A percentile compares a stretch with the other conserved stretches of the same genome.
Conservation (phyloP, 2,329 filamentous ascomycete species). For the Boeremia exigua region DNA sequence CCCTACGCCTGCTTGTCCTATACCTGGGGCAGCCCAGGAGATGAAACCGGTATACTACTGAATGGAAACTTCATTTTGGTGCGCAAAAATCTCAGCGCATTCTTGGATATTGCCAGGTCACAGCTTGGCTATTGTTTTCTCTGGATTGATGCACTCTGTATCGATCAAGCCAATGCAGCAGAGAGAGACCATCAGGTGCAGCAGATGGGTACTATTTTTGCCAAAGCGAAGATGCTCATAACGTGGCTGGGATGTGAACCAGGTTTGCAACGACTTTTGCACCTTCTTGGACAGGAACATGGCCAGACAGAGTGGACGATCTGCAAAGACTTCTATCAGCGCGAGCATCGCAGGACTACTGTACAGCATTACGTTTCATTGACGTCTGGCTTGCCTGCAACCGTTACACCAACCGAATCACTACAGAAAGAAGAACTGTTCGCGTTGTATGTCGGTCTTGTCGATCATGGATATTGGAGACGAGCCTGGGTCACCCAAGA, state of each 20-base stretch:
- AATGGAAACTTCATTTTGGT: too few species aligned
- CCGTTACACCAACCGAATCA: too few species aligned
- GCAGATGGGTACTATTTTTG: background rate
- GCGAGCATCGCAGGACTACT: background rate
- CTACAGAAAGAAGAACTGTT: background rate
- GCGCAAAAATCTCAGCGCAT: too few species aligned
- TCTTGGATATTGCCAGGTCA: too few species aligned
- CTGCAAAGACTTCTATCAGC: background rate
- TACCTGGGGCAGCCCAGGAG: too few species aligned
- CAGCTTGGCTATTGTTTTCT: background rate
- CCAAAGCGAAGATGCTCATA: background rate
- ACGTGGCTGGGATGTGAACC: background rate
- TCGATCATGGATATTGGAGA: background rate
- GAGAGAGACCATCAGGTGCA: constrained; percentile 9
- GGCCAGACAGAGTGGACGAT: background rate
- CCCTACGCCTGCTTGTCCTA: too few species aligned
- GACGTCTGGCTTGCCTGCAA: background rate
- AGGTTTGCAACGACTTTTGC: too few species aligned
- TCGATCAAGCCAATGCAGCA: constrained; percentile 1
- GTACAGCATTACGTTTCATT: background rate
- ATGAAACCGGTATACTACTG: too few species aligned
- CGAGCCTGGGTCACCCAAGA: background rate
- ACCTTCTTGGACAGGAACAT: too few species aligned
- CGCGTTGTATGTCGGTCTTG: background rate
- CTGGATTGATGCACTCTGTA: constrained; percentile 4